These are phyloP conservation scores for Citrus cavaleriei DNA, from an alignment of 345 rosid genomes.

Conservation along the genomic window DNA sequence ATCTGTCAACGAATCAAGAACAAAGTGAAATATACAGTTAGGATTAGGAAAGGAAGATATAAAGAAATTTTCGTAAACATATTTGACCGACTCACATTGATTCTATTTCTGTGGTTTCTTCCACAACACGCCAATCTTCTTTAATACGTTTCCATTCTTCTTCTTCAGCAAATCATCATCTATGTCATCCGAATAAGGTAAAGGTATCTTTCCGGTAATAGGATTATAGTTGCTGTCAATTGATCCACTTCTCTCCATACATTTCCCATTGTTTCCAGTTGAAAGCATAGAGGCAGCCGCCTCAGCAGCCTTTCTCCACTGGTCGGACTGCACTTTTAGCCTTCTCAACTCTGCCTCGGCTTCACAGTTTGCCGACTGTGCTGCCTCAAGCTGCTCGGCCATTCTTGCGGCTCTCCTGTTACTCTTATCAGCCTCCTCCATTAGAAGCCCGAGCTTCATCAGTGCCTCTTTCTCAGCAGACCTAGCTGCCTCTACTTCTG, in stretches of 20 bases:
- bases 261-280: constrained; percentile 68
- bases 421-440: constrained; percentile 82
- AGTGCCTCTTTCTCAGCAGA: constrained; percentile 55
- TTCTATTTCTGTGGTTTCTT: constrained; percentile 82
- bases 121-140: constrained; percentile 96
- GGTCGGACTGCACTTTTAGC: constrained; percentile 94
- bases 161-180: constrained; percentile 82
- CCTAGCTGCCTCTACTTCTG: constrained; percentile 37
- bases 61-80: neutral
- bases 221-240: constrained; percentile 49
- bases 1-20: constrained; percentile 6
- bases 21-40: neutral
- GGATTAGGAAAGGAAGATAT: neutral
- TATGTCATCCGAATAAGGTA: constrained; percentile 62
- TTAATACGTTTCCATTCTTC: constrained; percentile 90
- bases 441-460: constrained; percentile 62
- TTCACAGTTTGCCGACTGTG: constrained; percentile 62
- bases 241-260: constrained; percentile 60
- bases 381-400: constrained; percentile 78
- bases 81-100: constrained; percentile 10
- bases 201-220: constrained; percentile 33
- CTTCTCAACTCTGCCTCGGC: constrained; percentile 78
- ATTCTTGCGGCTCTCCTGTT: constrained; percentile 61
- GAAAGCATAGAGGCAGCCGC: constrained; percentile 93
- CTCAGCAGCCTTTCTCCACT: constrained; percentile 99